Conservation (phyloP, 768 basidiomycete species). For the Cubamyces lactineus region DNA sequence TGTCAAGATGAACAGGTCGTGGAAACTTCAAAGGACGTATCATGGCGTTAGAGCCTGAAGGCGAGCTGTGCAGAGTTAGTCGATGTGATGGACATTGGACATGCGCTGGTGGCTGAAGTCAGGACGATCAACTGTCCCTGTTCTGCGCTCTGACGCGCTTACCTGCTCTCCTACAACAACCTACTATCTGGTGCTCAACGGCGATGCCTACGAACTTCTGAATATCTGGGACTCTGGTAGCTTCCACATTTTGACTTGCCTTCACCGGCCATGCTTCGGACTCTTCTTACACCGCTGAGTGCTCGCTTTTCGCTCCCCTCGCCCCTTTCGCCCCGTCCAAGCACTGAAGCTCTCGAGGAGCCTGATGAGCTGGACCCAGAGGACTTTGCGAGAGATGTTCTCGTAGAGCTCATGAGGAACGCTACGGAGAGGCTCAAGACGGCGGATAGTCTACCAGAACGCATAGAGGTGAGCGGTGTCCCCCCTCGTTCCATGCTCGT, state of each 20-base stretch:
- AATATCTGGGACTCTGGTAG: slow-evolving; percentile 22
- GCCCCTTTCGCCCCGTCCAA: slow-evolving; percentile 18
- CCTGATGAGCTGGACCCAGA: slow-evolving; percentile 53
- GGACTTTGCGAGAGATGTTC: slow-evolving; percentile 74
- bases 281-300: slow-evolving; percentile 39
- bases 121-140: slow-evolving; percentile 7
- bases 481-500: too few relatives aligned
- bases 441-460: slow-evolving; percentile 48
- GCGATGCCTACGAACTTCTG: slow-evolving; percentile 16
- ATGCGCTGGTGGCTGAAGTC: slow-evolving; percentile 14
- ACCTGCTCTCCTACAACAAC: neutral
- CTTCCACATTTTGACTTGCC: neutral
- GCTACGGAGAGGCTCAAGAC: slow-evolving; percentile 71
- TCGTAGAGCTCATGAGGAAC: slow-evolving; percentile 71
- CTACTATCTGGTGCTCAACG: neutral
- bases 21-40: neutral
- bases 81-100: slow-evolving; percentile 10
- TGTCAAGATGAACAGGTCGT: neutral
- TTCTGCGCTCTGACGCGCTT: neutral
- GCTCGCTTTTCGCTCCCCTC: slow-evolving; percentile 35
- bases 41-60: neutral
- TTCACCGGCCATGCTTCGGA: slow-evolving; percentile 35
- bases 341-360: slow-evolving; percentile 9
- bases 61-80: neutral
- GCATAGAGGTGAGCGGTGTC: slow-evolving; percentile 53